Percentiles rank a stretch among this genome's conserved stretches.
Conservation (phyloP, 495 filamentous ascomycete genomes). For the Viridothelium virens region DNA sequence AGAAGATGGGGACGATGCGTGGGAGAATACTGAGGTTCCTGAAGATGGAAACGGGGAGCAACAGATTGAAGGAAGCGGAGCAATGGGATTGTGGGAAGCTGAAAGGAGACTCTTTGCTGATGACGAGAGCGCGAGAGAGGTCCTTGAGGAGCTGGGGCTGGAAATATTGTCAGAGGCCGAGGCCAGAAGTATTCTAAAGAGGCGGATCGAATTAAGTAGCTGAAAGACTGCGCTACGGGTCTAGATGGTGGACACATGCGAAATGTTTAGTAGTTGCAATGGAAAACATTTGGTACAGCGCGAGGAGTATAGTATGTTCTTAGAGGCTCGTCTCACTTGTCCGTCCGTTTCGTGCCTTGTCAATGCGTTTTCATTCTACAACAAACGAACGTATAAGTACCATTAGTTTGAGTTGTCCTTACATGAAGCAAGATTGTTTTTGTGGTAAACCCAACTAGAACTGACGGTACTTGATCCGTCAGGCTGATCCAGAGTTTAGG, state of each 20-base stretch:
- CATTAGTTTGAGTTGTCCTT: too few relatives aligned
- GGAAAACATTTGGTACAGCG: too few relatives aligned
- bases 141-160: constrained; percentile 60
- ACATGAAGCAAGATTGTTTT: too few relatives aligned
- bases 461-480: too few relatives aligned
- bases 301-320: too few relatives aligned
- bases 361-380: too few relatives aligned
- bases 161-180: constrained; percentile 59
- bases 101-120: constrained; percentile 69
- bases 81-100: constrained; percentile 58
- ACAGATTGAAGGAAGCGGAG: constrained; percentile 17
- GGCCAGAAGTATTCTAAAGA: constrained; percentile 68
- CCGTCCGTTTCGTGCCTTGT: too few relatives aligned
- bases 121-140: constrained; percentile 69
- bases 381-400: too few relatives aligned
- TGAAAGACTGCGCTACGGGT: constrained; percentile 5
- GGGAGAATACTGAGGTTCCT: constrained; percentile 26
- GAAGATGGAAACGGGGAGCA: constrained; percentile 20
- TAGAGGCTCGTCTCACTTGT: too few relatives aligned
- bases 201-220: constrained; percentile 57
- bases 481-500: too few relatives aligned
- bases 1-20: constrained; percentile 32
- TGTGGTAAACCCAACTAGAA: too few relatives aligned
- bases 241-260: not conserved
- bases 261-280: too few relatives aligned